phyloP scores from a whole-genome alignment of 2,329 filamentous ascomycete genomes.

The Thermomyces lanuginosus region DNA sequence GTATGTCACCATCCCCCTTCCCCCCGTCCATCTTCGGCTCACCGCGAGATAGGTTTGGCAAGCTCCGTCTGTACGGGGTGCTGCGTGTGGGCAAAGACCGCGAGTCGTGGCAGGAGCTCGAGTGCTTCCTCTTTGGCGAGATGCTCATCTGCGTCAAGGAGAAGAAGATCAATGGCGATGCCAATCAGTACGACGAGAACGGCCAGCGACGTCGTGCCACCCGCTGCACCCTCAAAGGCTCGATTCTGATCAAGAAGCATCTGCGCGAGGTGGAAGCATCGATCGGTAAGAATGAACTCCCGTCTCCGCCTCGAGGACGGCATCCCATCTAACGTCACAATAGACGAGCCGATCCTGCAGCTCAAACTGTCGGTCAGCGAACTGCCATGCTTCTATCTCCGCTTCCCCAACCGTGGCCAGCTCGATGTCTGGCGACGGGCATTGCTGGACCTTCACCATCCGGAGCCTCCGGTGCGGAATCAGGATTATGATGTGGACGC shows the following conservation, averaged over 20 bases:
- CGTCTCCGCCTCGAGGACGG: neutral
- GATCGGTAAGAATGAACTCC: constrained; percentile 26
- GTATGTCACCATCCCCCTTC: constrained; percentile 18
- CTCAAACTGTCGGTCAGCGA: constrained; percentile 82
- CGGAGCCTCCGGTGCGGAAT: constrained; percentile 45
- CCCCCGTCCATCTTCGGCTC: constrained; percentile 1
- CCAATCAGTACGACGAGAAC: constrained; percentile 48
- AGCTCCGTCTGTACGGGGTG: constrained; percentile 73
- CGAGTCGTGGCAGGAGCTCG: constrained; percentile 89
- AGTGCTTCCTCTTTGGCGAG: constrained; percentile 92
- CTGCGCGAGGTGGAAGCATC: constrained; percentile 69
- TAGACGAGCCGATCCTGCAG: constrained; percentile 70
- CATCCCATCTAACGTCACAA: neutral
- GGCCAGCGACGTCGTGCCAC: constrained; percentile 45
- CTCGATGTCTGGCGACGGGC: constrained; percentile 83
- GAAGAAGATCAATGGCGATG: constrained; percentile 50
- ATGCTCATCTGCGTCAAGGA: constrained; percentile 99
- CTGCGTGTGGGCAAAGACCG: constrained; percentile 92
- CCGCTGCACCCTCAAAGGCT: constrained; percentile 84
- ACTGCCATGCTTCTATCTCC: constrained; percentile 82
- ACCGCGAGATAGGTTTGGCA: constrained; percentile 59
- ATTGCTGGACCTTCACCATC: constrained; percentile 62
- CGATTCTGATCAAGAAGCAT: constrained; percentile 96
- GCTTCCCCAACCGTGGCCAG: constrained; percentile 63
- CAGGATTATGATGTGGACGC: constrained; percentile 72